A percentile compares a stretch with the other conserved stretches of the same genome.
Conservation (phyloP, 75 land plant species). For the Cupressus sempervirens region DNA sequence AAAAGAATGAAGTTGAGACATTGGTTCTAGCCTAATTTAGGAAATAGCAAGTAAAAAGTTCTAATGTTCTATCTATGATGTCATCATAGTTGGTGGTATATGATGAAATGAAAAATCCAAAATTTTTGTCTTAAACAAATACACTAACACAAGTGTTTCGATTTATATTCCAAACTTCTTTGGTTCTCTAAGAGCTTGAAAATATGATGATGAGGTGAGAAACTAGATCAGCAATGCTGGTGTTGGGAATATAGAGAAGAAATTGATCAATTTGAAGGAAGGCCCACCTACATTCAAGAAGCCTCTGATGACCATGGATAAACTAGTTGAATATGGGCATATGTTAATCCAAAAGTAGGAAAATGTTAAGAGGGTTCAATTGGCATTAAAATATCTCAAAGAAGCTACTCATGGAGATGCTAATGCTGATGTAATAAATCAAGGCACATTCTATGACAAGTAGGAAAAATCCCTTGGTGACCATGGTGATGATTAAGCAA, state of each 20-base stretch:
- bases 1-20: not conserved
- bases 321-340: conserved; percentile 32
- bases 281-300: conserved; percentile 41
- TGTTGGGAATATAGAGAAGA: conserved; percentile 44
- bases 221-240: conserved; percentile 32
- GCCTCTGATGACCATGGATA: conserved; percentile 38
- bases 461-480: not conserved
- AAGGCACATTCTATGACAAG: conserved; percentile 28
- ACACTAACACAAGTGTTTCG: not conserved
- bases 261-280: conserved; percentile 39
- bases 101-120: not conserved
- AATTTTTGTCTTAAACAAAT: not conserved
- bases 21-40: not conserved
- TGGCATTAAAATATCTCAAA: conserved; percentile 33
- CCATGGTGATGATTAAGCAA: not conserved
- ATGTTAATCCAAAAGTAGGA: conserved; percentile 45
- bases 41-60: not conserved
- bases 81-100: not conserved
- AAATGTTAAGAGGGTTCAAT: conserved; percentile 44
- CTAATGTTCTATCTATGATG: not conserved
- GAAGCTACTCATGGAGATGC: conserved; percentile 45
- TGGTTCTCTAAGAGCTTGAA: conserved; percentile 48
- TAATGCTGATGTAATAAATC: conserved; percentile 36
- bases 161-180: conserved; percentile 38
- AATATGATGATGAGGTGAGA: conserved; percentile 46